Percentiles rank a stretch among this genome's conserved stretches.
Conservation (phyloP, 2,329 filamentous ascomycete genomes). For the Fusarium sp. region DNA sequence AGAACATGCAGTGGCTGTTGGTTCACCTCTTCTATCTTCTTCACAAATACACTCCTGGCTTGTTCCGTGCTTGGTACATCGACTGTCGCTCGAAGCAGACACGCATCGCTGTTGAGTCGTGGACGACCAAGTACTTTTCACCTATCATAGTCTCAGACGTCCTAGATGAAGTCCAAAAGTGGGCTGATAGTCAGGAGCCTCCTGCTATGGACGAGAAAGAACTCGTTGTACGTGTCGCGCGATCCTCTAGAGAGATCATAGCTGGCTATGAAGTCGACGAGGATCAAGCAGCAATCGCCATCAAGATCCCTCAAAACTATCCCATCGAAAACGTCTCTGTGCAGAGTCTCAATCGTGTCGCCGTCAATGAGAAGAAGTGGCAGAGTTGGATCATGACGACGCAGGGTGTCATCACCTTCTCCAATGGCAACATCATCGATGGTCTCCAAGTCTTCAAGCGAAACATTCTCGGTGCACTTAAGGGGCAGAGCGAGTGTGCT, state of each 20-base stretch:
- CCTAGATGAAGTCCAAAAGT: slow-evolving; percentile 72
- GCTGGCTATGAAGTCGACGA: slow-evolving; percentile 91
- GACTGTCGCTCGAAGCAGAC: slow-evolving; percentile 83
- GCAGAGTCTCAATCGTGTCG: slow-evolving; percentile 80
- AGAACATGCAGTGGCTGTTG: slow-evolving; percentile 82
- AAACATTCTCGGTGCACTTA: slow-evolving; percentile 87
- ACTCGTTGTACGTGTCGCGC: slow-evolving; percentile 74
- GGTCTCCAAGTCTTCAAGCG: slow-evolving; percentile 84
- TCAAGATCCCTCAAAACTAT: slow-evolving; percentile 81
- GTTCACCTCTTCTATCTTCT: slow-evolving; percentile 86
- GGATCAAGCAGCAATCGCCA: slow-evolving; percentile 80
- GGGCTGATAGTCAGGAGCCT: slow-evolving; percentile 65
- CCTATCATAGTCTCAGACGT: slow-evolving; percentile 71
- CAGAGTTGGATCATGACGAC: slow-evolving; percentile 87
- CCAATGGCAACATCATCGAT: slow-evolving; percentile 87
- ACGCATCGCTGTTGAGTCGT: slow-evolving; percentile 78
- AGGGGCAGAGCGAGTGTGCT: slow-evolving; percentile 93
- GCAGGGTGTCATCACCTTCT: slow-evolving; percentile 92
- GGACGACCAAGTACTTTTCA: slow-evolving; percentile 87
- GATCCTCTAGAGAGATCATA: slow-evolving; percentile 76
- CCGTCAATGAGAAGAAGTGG: slow-evolving; percentile 91
- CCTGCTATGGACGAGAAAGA: slow-evolving; percentile 61
- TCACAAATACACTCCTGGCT: slow-evolving; percentile 77
- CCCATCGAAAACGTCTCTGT: slow-evolving; percentile 83
- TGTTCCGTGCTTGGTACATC: slow-evolving; percentile 87